Base-by-base conservation (phyloP, 805 yeast genomes). In the Diddensiella transvaalensis region DNA sequence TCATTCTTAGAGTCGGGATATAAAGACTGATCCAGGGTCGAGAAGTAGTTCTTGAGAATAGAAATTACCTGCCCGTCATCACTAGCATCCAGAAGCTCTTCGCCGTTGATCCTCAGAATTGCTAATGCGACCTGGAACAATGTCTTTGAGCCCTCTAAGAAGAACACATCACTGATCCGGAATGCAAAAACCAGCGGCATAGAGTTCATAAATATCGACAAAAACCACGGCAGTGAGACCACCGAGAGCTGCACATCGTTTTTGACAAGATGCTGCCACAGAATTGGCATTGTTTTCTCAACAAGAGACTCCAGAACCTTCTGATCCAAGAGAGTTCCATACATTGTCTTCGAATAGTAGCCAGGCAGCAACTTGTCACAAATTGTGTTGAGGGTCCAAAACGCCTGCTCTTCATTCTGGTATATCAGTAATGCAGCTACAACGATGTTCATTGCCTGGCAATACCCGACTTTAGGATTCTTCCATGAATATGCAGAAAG, bases 331-430 rank as follows among this genome's bases (percentile, higher is more conserved):
- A 93, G 70, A 1, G 96, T 93, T 22, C 99, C 99, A 61, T 91
- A 91, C 99, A 93, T 93, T 0, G 97, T 91, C 60, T 82, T 87
- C 2, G 98, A 90, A 62, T 93, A 93, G 66, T 93, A 93, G 0
- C 99, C 99, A 0, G 98, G 98, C 2, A 89, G 85, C 51, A 86
- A 78, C 35, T 80, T 77, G 51, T 89, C 96, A 69, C 97, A 89
- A 2, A 93, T 67, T 15, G 79, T 78, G 47, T 82, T 79, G 48
- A 93, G 73, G 49, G 91, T 80, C 98, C 98, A 93, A 62, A 88
- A 93, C 0, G 96, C 98, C 66, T 93, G 98, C 56, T 91, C 99
- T 65, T 93, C 99, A 5, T 95, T 85, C 85, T 87, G 89, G 53
- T 60, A 70, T 43, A 71, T 72, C 23, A 71, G 80, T 60, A 81